Evolutionary conservation across 73 alveolate genomes (phyloP).

Genomic region (Paramecium pentaurelia): DNA sequence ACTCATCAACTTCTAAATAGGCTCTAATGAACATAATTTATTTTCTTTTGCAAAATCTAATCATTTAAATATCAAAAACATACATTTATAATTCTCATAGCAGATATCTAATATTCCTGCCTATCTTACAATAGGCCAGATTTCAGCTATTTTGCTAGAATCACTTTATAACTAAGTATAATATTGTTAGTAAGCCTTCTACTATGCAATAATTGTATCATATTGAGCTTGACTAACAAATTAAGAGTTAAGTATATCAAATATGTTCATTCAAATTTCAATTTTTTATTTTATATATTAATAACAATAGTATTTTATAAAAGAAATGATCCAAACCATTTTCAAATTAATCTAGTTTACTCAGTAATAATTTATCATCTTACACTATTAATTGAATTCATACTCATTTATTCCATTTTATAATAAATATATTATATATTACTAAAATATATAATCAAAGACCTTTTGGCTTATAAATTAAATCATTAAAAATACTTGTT

Average conservation of each 20-base stretch:
- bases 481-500: too few relatives aligned
- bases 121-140: background rate
- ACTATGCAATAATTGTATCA: background rate
- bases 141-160: background rate
- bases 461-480: too few relatives aligned
- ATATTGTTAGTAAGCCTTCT: constrained; percentile 2
- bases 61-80: too few relatives aligned
- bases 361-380: background rate
- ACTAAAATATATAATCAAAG: too few relatives aligned
- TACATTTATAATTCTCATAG: constrained; percentile 14
- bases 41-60: constrained; percentile 27
- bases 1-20: background rate
- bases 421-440: too few relatives aligned
- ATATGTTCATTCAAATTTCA: constrained; percentile 22
- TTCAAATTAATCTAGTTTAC: background rate
- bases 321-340: background rate
- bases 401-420: too few relatives aligned
- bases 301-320: background rate
- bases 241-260: constrained; percentile 28
- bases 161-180: background rate
- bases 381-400: background rate
- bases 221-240: constrained; percentile 7
- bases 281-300: background rate
- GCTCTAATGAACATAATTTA: background rate
- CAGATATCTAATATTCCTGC: constrained; percentile 8